Percentiles rank a stretch among this genome's conserved stretches.
These are phyloP conservation scores for Debaryomyces sp. DNA, from an alignment of 1,139 yeast genomes.

Conservation along the genomic window DNA sequence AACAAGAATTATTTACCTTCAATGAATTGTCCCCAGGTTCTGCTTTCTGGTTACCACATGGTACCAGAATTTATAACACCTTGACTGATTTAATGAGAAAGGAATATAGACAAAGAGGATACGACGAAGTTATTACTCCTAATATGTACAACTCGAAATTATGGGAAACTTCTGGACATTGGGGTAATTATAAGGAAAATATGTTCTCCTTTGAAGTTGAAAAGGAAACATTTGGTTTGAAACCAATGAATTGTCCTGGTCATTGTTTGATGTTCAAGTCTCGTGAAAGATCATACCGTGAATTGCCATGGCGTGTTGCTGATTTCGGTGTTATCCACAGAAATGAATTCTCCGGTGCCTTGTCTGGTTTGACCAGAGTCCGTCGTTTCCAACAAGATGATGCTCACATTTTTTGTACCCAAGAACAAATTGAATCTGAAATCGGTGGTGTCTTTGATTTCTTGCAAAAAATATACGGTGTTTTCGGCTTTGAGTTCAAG, in stretches of 20 bases:
- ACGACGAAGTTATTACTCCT: conserved; percentile 97
- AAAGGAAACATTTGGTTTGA: conserved; percentile 84
- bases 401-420: conserved; percentile 94
- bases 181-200: conserved; percentile 96
- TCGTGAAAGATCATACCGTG: conserved; percentile 90
- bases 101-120: conserved; percentile 90
- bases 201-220: conserved; percentile 97
- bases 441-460: conserved; percentile 79
- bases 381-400: conserved; percentile 99
- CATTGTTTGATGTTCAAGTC: conserved; percentile 89
- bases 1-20: conserved; percentile 94
- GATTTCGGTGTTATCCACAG: conserved; percentile 96
- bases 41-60: conserved; percentile 98
- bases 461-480: conserved; percentile 75
- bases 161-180: conserved; percentile 98
- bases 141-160: conserved; percentile 94
- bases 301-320: conserved; percentile 94
- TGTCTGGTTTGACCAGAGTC: conserved; percentile 86
- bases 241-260: conserved; percentile 99
- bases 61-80: conserved; percentile 91
- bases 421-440: conserved; percentile 83
- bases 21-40: conserved; percentile 97
- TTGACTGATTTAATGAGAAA: conserved; percentile 74
- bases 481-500: conserved; percentile 85
- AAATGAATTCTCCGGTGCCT: conserved; percentile 91